Conservation (phyloP, 2,329 filamentous ascomycete genomes). For the Pestalotiopsis sp. region DNA sequence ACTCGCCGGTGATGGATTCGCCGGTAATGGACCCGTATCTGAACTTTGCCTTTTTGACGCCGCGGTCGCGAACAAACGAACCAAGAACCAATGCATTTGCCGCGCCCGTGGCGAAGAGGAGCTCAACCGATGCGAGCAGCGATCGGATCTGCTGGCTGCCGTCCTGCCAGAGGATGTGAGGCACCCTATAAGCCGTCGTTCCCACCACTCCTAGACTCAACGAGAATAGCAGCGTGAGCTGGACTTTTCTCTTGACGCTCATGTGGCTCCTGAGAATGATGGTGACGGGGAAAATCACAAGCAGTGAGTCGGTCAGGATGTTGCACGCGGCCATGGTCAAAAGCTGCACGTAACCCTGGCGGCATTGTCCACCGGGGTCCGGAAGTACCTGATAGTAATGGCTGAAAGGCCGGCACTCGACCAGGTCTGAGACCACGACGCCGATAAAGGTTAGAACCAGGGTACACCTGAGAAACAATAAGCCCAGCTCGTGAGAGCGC, state of each 20-base stretch:
- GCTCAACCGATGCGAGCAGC: constrained; percentile 85
- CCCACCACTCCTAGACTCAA: constrained; percentile 79
- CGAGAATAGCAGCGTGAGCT: constrained; percentile 80
- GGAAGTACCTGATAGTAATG: constrained; percentile 84
- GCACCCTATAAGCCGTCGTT: constrained; percentile 81
- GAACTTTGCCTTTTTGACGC: constrained; percentile 87
- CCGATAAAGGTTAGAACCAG: constrained; percentile 78
- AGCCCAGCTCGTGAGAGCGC: constrained; percentile 69
- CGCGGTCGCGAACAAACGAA: constrained; percentile 88
- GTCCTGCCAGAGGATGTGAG: constrained; percentile 69
- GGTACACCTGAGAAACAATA: constrained; percentile 74
- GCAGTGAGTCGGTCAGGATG: constrained; percentile 83
- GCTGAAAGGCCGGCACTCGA: constrained; percentile 77
- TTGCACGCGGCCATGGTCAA: constrained; percentile 90
- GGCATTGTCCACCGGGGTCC: constrained; percentile 83
- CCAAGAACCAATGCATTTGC: constrained; percentile 90
- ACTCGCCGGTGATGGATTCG: constrained; percentile 61
- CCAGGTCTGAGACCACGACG: constrained; percentile 78
- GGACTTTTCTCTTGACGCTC: constrained; percentile 74
- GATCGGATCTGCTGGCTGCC: constrained; percentile 87
- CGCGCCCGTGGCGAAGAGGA: constrained; percentile 83
- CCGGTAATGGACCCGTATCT: constrained; percentile 63
- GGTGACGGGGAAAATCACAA: constrained; percentile 87
- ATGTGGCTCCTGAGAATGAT: constrained; percentile 83
- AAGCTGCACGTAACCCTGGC: constrained; percentile 84